Percentiles rank a stretch among this genome's conserved stretches.
These are phyloP conservation scores for Cicer cuneatum DNA, from an alignment of 306 rosid species.

Conservation along the genomic window DNA sequence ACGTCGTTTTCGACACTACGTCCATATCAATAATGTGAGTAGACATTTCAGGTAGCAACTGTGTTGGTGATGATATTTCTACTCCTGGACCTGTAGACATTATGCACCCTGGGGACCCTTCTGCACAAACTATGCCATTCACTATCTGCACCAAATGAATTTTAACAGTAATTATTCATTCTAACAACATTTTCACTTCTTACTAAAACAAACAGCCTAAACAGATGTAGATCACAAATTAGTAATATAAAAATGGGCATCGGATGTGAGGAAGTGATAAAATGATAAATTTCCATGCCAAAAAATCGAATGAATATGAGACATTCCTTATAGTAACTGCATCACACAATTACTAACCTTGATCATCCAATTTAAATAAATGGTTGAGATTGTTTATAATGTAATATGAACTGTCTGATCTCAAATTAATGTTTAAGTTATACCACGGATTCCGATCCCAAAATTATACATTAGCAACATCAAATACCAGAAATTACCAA, in stretches of 20 bases:
- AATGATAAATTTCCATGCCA: background rate
- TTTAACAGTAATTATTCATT: constrained; percentile 22
- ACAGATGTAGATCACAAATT: background rate
- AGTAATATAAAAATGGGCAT: background rate
- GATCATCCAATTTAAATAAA: no score
- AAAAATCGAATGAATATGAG: background rate
- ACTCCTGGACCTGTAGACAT: constrained; percentile 5
- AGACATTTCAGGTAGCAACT: constrained; percentile 33
- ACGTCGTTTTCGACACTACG: constrained; percentile 6
- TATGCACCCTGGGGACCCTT: constrained; percentile 7
- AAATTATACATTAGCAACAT: background rate
- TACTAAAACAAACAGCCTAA: background rate
- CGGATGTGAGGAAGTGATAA: background rate
- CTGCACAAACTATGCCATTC: background rate
- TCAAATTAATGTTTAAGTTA: no score
- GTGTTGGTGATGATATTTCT: constrained; percentile 21
- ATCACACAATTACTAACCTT: no score
- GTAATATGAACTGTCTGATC: no score
- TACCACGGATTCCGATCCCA: no score
- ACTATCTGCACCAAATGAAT: constrained; percentile 1
- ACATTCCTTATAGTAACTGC: background rate
- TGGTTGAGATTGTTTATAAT: no score
- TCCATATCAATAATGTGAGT: constrained; percentile 1
- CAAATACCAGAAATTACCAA: background rate
- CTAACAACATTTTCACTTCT: background rate